A percentile compares a stretch with the other conserved stretches of the same genome.
Conservation (phyloP, 345 rosid species). For the Salix udensis region DNA sequence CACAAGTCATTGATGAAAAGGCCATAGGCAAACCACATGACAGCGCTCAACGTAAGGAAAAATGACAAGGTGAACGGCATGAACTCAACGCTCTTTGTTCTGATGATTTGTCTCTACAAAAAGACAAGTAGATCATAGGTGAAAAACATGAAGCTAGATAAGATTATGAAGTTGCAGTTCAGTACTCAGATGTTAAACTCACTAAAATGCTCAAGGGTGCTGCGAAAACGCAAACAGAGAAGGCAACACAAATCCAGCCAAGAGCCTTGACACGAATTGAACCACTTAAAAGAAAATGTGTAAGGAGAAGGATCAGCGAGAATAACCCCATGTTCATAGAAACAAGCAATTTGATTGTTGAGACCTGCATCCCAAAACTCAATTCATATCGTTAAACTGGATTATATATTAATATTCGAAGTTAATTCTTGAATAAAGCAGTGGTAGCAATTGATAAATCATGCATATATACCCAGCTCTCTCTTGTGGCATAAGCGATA, state of each 20-base stretch:
- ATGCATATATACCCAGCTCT: conserved; percentile 32
- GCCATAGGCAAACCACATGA: conserved; percentile 82
- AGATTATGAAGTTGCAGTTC: not conserved
- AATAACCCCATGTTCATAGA: conserved; percentile 55
- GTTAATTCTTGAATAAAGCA: not conserved
- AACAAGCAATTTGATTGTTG: conserved; percentile 47
- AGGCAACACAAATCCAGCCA: conserved; percentile 80
- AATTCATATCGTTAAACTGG: not conserved
- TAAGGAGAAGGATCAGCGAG: conserved; percentile 39
- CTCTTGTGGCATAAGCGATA: conserved; percentile 53
- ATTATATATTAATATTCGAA: not conserved
- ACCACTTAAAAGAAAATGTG: conserved; percentile 34
- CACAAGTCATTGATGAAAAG: conserved; percentile 52
- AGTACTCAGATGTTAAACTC: conserved; percentile 4
- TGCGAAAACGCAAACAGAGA: conserved; percentile 70
- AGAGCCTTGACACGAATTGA: conserved; percentile 34
- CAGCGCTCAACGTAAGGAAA: conserved; percentile 75
- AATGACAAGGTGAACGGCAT: conserved; percentile 86
- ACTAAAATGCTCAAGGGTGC: conserved; percentile 78
- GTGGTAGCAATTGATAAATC: too few species aligned
- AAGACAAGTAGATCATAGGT: not conserved
- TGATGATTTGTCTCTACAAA: conserved; percentile 32
- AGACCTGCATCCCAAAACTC: conserved; percentile 35
- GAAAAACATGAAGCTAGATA: not conserved
- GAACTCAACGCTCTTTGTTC: conserved; percentile 82